Base-by-base conservation (phyloP, 2,329 filamentous ascomycete genomes). In the Paraphoma sp. region DNA sequence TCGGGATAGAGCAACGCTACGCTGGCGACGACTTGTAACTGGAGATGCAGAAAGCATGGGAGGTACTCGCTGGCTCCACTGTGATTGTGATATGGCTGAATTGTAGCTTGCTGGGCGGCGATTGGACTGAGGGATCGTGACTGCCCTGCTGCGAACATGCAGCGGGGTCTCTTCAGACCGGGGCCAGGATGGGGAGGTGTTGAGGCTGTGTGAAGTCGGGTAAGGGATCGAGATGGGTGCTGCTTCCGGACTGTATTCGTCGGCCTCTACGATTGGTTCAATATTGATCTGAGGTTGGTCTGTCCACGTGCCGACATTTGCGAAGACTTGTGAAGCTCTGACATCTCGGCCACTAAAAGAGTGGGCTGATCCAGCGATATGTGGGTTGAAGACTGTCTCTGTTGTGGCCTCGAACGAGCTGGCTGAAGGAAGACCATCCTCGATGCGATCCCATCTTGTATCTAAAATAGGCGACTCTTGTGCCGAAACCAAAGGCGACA, bases 181-280 rank as follows among this genome's bases (percentile, higher is more conserved):
- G 33, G 59, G 48, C 42, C 60, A 38, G 33, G 52, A 61, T 33
- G 56, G 49, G 16, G 52, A 45, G 12, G 65, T 62, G 23, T 65
- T 60, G 42, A 59, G 59, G 41, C 61, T 62, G 18, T 67, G 63
- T 7, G 63, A 28, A 31, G 62, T 53, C 5, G 59, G 30, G 11
- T 68, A 67, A 16, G 71, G 70, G n/a, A 75, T 76, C 11, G 70
- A 59, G 23, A 75, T 75, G 1, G 70, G 70, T 8, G 50, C 52
- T 17, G 59, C 59, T 18, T 64, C 62, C 23, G 65, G 60, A 18
- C 53, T 51, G 14, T 46, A 42, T 43, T 69, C 62, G n/a, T 69
- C 67, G 29, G 63, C 46, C 31, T 75, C 71, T 14, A 63, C 59
- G 45, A 71, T 69, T 1, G 71, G 63, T 36, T 74, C 73, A 16